Evolutionary conservation across 176 grass and related monocot species (phyloP).

Genomic region (Carex pumila): DNA sequence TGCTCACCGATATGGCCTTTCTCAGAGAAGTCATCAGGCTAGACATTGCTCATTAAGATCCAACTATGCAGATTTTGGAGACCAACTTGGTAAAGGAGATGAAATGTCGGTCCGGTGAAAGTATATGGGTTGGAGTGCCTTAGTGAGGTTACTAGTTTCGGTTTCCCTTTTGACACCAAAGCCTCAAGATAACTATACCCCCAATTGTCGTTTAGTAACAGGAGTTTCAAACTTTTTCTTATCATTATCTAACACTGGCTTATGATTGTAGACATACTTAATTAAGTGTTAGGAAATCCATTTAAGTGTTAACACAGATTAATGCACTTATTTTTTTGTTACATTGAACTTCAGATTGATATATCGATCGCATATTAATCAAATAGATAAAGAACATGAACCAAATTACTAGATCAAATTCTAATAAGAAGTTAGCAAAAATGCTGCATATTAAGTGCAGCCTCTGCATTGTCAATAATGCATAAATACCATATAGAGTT

Average conservation of each 20-base stretch:
- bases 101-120: background rate
- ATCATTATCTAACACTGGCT: background rate
- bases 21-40: background rate
- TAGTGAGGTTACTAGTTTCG: background rate
- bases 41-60: background rate
- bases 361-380: background rate
- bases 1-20: background rate
- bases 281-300: background rate
- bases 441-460: background rate
- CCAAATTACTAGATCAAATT: background rate
- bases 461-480: background rate
- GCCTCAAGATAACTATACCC: background rate
- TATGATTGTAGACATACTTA: background rate
- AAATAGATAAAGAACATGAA: background rate
- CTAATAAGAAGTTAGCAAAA: background rate
- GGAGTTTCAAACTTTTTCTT: background rate
- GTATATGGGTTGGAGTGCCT: background rate
- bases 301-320: background rate
- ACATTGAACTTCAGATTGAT: background rate
- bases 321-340: background rate
- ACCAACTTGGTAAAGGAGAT: background rate
- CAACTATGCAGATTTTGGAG: background rate
- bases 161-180: background rate
- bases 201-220: background rate
- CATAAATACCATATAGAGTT: background rate